Conservation (phyloP, 176 grass and related monocot species). For the Calamus simplicifolius region DNA sequence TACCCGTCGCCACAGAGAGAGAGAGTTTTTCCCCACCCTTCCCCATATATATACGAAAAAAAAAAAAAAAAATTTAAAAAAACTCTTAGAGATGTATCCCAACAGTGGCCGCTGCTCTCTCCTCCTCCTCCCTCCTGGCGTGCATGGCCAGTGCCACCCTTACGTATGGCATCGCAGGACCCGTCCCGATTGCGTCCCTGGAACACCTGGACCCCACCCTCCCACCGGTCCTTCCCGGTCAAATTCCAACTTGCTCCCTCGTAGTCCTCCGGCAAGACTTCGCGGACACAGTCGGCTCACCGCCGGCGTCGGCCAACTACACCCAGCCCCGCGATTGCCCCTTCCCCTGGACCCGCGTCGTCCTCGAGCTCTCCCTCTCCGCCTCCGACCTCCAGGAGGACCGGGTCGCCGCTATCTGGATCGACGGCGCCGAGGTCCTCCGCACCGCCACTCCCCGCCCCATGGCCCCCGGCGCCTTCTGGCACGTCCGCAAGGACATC, state of each 20-base stretch:
- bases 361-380: constrained; percentile 1
- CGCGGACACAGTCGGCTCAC: constrained; percentile 1
- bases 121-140: too few relatives aligned
- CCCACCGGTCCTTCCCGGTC: constrained; percentile 1
- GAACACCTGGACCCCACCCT: neutral
- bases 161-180: neutral
- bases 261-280: constrained; percentile 3
- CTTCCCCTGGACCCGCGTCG: constrained; percentile 6
- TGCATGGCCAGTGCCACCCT: too few relatives aligned
- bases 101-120: too few relatives aligned
- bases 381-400: constrained; percentile 11
- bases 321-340: constrained; percentile 3
- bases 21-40: too few relatives aligned
- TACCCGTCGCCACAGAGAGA: too few relatives aligned
- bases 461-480: constrained; percentile 8
- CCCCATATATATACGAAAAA: too few relatives aligned
- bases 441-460: constrained; percentile 10
- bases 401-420: constrained; percentile 4
- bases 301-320: constrained; percentile 2
- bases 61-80: too few relatives aligned
- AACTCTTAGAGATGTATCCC: too few relatives aligned
- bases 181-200: neutral
- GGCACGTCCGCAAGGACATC: constrained; percentile 9
- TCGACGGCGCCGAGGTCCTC: constrained; percentile 9
- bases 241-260: neutral